These are phyloP conservation scores for Trichopus zeylanicus DNA, from an alignment of 116 monocot genomes.

Conservation along the genomic window DNA sequence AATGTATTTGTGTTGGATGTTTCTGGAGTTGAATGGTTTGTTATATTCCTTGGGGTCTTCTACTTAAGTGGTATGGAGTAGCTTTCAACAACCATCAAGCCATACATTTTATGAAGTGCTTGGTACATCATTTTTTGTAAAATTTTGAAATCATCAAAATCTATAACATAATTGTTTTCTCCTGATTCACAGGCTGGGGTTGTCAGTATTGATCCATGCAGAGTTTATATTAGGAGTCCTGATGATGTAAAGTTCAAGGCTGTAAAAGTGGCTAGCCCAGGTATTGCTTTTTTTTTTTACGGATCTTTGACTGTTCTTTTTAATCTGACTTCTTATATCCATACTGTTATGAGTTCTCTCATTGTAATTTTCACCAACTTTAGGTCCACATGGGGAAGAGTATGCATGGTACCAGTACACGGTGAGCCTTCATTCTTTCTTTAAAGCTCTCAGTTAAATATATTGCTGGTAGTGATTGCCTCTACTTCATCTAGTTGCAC, in stretches of 20 bases:
- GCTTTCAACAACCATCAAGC: too few relatives aligned
- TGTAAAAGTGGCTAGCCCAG: conserved; percentile 58
- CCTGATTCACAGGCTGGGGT: conserved; percentile 68
- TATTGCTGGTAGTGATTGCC: not conserved
- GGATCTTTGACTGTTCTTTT: conserved; percentile 3
- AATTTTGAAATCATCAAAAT: too few relatives aligned
- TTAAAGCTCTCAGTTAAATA: not conserved
- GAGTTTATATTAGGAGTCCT: conserved; percentile 66
- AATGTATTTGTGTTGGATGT: too few relatives aligned
- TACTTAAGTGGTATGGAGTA: too few relatives aligned
- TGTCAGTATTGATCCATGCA: conserved; percentile 95
- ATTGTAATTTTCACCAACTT: conserved; percentile 16
- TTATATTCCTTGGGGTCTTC: too few relatives aligned
- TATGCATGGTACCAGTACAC: conserved; percentile 99
- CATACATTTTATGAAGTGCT: too few relatives aligned
- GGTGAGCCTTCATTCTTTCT: conserved; percentile 25
- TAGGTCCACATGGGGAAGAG: conserved; percentile 89
- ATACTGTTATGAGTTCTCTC: not conserved
- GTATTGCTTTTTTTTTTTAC: conserved; percentile 20
- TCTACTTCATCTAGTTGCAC: too few relatives aligned
- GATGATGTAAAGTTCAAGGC: conserved; percentile 77
- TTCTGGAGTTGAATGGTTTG: too few relatives aligned
- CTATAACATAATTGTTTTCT: conserved; percentile 1
- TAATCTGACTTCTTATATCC: not conserved
- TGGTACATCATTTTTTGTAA: too few relatives aligned